Conservation (phyloP, 768 basidiomycete genomes). For the Phaeotremella fagi region DNA sequence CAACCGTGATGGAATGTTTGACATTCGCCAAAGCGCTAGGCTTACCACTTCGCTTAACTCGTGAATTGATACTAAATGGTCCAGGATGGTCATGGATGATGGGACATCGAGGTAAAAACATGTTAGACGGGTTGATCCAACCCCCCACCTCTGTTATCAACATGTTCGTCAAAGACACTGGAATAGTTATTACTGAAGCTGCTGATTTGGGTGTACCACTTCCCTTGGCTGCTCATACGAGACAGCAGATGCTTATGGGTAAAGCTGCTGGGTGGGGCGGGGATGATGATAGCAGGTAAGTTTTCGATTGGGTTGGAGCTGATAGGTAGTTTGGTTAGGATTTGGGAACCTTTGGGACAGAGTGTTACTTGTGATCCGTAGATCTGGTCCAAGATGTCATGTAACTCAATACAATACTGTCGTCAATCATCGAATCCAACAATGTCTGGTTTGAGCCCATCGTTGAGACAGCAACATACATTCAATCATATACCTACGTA, state of each 20-base stretch:
- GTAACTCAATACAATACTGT: neutral
- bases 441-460: too few relatives aligned
- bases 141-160: constrained; percentile 5
- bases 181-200: constrained; percentile 11
- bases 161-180: constrained; percentile 7
- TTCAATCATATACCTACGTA: too few relatives aligned
- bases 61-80: constrained; percentile 1
- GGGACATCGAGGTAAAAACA: constrained; percentile 7
- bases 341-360: neutral
- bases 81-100: constrained; percentile 5
- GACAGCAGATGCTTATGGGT: constrained; percentile 1
- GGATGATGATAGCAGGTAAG: constrained; percentile 14
- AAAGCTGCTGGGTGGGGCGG: constrained; percentile 6
- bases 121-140: constrained; percentile 7
- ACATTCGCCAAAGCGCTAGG: constrained; percentile 1
- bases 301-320: neutral
- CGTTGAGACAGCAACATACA: too few relatives aligned
- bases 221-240: constrained; percentile 1
- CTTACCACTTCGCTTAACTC: constrained; percentile 2
- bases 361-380: neutral
- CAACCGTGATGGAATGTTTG: neutral
- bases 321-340: neutral
- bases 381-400: neutral
- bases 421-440: too few relatives aligned
- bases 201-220: constrained; percentile 1